phyloP scores from a whole-genome alignment of 768 basidiomycete species.

The Mycena polygramma region DNA sequence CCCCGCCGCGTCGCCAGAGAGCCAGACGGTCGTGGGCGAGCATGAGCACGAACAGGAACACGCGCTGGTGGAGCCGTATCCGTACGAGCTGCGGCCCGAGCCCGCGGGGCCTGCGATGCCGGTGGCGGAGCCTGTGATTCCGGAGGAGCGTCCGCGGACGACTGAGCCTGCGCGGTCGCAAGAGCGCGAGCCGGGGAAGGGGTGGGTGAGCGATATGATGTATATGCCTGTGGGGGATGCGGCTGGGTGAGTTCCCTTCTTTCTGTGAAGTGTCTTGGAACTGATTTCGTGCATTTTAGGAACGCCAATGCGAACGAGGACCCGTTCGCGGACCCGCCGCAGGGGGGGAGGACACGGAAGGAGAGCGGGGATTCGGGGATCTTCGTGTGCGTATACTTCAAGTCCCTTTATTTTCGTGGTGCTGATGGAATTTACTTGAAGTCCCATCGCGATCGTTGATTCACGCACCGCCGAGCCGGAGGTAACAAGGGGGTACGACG shows the following conservation, averaged over 20 bases:
- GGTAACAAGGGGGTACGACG: neutral
- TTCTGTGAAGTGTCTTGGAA: neutral
- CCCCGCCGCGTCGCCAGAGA: constrained; percentile 14
- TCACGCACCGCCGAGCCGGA: too few relatives aligned
- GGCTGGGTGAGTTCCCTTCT: neutral
- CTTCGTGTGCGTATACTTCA: constrained; percentile 9
- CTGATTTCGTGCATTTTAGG: too few relatives aligned
- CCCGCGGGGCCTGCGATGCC: neutral
- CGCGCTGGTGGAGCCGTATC: constrained; percentile 14
- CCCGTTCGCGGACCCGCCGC: constrained; percentile 31
- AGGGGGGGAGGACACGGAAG: neutral
- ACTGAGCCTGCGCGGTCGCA: neutral
- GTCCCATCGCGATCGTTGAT: constrained; percentile 19
- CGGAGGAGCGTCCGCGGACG: neutral
- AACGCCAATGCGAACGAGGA: constrained; percentile 10
- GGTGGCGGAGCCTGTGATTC: neutral
- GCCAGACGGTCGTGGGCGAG: constrained; percentile 20
- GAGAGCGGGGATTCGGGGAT: constrained; percentile 17
- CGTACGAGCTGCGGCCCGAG: constrained; percentile 15
- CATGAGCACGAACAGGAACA: constrained; percentile 18
- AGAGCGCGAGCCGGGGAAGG: neutral
- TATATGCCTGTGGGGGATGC: neutral
- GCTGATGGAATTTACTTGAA: neutral
- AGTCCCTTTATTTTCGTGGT: too few relatives aligned
- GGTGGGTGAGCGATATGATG: neutral